Conservation (phyloP, 2,329 filamentous ascomycete species). For the Exophiala viscosa region DNA sequence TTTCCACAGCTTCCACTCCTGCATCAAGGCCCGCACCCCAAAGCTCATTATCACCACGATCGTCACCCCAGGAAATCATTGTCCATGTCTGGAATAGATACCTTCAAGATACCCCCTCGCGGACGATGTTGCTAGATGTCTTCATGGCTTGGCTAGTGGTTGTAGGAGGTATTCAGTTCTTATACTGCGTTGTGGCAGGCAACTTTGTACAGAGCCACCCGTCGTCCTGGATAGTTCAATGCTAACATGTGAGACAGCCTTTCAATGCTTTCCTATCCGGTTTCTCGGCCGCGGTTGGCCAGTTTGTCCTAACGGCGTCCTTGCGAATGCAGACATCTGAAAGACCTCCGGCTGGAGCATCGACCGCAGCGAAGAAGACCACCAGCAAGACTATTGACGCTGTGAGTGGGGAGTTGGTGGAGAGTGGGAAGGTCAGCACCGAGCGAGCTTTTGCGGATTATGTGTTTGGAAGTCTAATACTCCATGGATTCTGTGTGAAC, state of each 20-base stretch:
- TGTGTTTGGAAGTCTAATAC: conserved; percentile 85
- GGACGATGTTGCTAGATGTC: conserved; percentile 84
- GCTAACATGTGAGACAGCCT: conserved; percentile 55
- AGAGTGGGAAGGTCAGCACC: conserved; percentile 40
- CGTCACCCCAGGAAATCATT: conserved; percentile 56
- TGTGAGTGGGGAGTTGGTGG: conserved; percentile 24
- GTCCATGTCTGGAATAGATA: conserved; percentile 74
- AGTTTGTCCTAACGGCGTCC: conserved; percentile 90
- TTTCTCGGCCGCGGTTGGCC: conserved; percentile 89
- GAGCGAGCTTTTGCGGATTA: conserved; percentile 91
- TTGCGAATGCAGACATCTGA: conserved; percentile 86
- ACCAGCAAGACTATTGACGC: conserved; percentile 29
- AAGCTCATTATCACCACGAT: conserved; percentile 36
- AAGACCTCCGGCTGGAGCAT: conserved; percentile 24
- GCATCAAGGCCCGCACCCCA: conserved; percentile 26
- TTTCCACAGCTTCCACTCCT: conserved; percentile 29
- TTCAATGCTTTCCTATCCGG: conserved; percentile 98
- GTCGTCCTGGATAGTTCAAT: not conserved
- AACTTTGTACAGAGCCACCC: conserved; percentile 72
- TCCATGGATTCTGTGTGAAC: conserved; percentile 99
- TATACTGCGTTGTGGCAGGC: conserved; percentile 85
- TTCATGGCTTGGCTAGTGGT: conserved; percentile 86
- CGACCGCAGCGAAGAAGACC: conserved; percentile 62
- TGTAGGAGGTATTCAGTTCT: conserved; percentile 85
- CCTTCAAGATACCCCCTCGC: conserved; percentile 74